phyloP scores from a whole-genome alignment of 1,284 basidiomycete genomes.

The Thecaphora thlaspeos region DNA sequence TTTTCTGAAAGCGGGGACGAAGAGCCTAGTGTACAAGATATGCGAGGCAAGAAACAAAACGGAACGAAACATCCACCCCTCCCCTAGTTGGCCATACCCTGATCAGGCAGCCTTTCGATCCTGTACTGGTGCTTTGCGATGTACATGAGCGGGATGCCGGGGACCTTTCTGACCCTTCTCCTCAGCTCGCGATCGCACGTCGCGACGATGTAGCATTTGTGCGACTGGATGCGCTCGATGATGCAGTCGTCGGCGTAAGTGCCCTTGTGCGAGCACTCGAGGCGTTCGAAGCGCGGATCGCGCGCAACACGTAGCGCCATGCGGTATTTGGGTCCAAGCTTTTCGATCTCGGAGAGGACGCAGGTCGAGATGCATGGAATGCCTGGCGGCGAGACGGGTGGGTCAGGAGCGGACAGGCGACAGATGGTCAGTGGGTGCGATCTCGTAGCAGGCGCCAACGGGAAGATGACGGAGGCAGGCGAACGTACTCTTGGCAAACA shows the following conservation, averaged over 20 bases:
- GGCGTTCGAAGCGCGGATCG: conserved; percentile 91
- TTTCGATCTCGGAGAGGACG: conserved; percentile 96
- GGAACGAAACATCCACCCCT: background rate
- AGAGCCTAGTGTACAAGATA: too few relatives aligned
- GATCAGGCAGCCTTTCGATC: conserved; percentile 55
- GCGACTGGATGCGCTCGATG: conserved; percentile 87
- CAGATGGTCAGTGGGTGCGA: too few relatives aligned
- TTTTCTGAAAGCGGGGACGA: too few relatives aligned
- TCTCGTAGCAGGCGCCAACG: too few relatives aligned
- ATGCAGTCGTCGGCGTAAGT: conserved; percentile 99
- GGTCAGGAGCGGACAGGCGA: too few relatives aligned
- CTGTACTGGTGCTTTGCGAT: conserved; percentile 50
- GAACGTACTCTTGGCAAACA: conserved; percentile 92
- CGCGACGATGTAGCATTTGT: conserved; percentile 96
- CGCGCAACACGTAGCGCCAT: conserved; percentile 93
- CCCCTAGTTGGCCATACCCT: conserved; percentile 44
- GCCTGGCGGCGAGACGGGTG: conserved; percentile 62
- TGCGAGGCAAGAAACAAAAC: background rate
- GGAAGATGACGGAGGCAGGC: too few relatives aligned
- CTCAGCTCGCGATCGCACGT: conserved; percentile 96
- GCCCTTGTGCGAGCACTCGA: conserved; percentile 86
- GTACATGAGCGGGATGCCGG: conserved; percentile 57
- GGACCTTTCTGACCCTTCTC: conserved; percentile 77
- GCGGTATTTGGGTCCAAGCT: conserved; percentile 91
- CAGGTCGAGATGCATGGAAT: conserved; percentile 99